Percentiles rank a stretch among this genome's conserved stretches.
Conservation (phyloP, 2,329 filamentous ascomycete genomes). For the Aspergillus neotritici region DNA sequence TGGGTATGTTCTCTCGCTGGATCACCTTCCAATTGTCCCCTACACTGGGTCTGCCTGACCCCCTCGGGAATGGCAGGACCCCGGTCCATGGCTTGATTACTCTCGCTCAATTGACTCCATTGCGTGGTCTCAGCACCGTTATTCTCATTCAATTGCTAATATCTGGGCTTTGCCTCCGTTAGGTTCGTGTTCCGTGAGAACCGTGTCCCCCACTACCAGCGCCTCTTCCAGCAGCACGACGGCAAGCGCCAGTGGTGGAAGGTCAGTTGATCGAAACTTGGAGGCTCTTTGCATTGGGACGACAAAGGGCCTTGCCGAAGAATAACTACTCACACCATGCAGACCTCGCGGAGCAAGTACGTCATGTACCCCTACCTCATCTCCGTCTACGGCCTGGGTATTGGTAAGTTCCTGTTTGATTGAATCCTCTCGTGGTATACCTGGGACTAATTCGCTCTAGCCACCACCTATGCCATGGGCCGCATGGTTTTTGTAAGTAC, state of each 20-base stretch:
- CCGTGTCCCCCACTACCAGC: constrained; percentile 62
- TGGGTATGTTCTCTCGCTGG: constrained; percentile 30
- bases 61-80: constrained; percentile 10
- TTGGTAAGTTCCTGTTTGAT: constrained; percentile 36
- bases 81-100: constrained; percentile 10
- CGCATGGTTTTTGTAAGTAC: constrained; percentile 40
- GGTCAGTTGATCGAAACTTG: constrained; percentile 44
- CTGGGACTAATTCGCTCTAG: constrained; percentile 18
- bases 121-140: constrained; percentile 5
- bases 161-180: constrained; percentile 1
- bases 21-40: background rate
- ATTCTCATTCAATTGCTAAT: constrained; percentile 16
- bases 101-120: constrained; percentile 15
- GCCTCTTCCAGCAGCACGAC: constrained; percentile 61
- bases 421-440: constrained; percentile 1
- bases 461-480: constrained; percentile 40
- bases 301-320: background rate
- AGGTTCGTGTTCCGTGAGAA: constrained; percentile 60
- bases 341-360: constrained; percentile 53
- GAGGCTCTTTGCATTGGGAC: background rate
- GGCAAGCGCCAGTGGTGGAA: constrained; percentile 63
- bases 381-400: constrained; percentile 45
- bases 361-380: constrained; percentile 59
- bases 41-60: background rate
- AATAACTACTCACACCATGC: constrained; percentile 1